These are phyloP conservation scores for Neonectria ditissima DNA, from an alignment of 2,329 filamentous ascomycete genomes.

Conservation along the genomic window DNA sequence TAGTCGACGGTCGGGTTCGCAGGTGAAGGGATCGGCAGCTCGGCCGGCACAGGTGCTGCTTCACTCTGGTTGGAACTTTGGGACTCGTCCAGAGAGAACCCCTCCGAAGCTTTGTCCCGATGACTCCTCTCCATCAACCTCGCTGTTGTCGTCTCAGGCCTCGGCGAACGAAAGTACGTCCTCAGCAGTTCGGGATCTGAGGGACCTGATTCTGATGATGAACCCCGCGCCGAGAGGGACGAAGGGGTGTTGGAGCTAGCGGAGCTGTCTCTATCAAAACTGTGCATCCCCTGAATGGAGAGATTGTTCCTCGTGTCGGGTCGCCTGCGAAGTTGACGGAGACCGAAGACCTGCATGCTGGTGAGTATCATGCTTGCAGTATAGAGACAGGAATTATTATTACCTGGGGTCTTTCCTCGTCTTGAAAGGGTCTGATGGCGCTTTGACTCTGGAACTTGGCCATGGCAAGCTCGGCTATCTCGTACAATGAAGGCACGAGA, in stretches of 20 bases:
- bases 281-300: constrained; percentile 8
- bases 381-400: neutral
- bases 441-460: neutral
- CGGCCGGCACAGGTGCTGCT: neutral
- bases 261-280: constrained; percentile 16
- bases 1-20: constrained; percentile 48
- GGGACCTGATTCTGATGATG: constrained; percentile 20
- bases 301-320: constrained; percentile 37
- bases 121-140: constrained; percentile 16
- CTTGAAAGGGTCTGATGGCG: neutral
- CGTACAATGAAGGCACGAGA: constrained; percentile 31
- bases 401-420: constrained; percentile 36
- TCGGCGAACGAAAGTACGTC: constrained; percentile 41
- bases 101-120: constrained; percentile 14
- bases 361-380: constrained; percentile 69
- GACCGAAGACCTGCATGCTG: constrained; percentile 54
- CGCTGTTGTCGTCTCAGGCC: constrained; percentile 22
- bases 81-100: neutral
- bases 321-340: constrained; percentile 46
- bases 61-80: constrained; percentile 15
- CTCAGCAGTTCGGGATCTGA: constrained; percentile 26
- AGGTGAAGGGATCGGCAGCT: constrained; percentile 25
- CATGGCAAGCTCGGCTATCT: constrained; percentile 19
- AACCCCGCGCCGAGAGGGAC: constrained; percentile 2
- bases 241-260: constrained; percentile 12